Conservation (phyloP, 2,329 filamentous ascomycete genomes). For the Ustulina deusta region DNA sequence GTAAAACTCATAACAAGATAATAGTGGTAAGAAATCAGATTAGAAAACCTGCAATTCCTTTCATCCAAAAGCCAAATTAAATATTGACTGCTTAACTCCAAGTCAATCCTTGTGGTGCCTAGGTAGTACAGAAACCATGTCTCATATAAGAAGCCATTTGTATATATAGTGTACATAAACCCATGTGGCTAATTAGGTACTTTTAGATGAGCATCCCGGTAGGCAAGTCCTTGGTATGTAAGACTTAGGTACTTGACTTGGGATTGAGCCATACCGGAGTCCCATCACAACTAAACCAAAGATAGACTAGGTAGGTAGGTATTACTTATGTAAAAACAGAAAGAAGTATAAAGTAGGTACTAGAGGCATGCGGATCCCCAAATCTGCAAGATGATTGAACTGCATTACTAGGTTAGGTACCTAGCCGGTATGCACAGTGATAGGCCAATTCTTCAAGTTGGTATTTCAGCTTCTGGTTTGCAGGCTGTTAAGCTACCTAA, state of each 20-base stretch:
- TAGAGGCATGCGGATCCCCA: constrained; percentile 26
- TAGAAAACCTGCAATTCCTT: not conserved
- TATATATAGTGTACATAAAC: too few species aligned
- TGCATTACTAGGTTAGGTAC: constrained; percentile 18
- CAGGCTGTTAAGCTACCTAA: not conserved
- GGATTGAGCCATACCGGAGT: constrained; percentile 6
- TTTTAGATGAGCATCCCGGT: not conserved
- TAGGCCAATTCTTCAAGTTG: constrained; percentile 24
- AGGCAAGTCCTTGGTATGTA: too few species aligned
- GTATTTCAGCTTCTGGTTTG: constrained; percentile 8
- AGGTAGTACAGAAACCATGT: too few species aligned
- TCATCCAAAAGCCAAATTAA: not conserved
- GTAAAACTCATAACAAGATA: not conserved
- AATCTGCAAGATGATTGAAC: constrained; percentile 36
- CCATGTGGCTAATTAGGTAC: too few species aligned
- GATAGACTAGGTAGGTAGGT: too few species aligned
- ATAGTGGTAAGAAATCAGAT: not conserved
- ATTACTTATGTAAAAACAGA: too few species aligned
- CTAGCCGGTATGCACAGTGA: constrained; percentile 27
- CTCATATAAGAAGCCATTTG: too few species aligned
- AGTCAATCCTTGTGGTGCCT: too few species aligned
- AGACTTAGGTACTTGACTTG: constrained; percentile 4
- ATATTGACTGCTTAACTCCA: too few species aligned
- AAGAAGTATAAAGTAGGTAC: constrained; percentile 15
- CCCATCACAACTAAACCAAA: constrained; percentile 18